Evolutionary conservation across 441 rosid species (phyloP), one percentile per base, ranked within the genome.

Genomic region (Manihot esculenta): DNA sequence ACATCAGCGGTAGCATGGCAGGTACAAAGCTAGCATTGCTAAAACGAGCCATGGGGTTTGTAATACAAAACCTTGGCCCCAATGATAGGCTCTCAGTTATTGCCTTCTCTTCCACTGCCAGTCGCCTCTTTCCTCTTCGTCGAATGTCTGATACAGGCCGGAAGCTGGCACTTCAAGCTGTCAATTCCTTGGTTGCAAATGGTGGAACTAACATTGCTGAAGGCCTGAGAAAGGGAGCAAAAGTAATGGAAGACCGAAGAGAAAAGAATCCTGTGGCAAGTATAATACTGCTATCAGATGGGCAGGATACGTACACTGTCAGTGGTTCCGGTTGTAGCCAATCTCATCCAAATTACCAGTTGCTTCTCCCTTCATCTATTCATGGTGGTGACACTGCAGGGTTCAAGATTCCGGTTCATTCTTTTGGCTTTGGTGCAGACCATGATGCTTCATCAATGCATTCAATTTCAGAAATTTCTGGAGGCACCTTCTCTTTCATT

Each of bases 191-290:
- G 84, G 84, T 96, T 44, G 96, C 99, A 18, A 89, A 80, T 73
- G 98, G 99, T 30, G 99, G 99, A 66, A 96, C 99, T 11, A 96
- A 96, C 74, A 96, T 96, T n/a, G 99, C 93, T 17, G 97, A 93
- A 80, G 98, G 97, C 63, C 88, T 96, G 24, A 85, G 86, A 67
- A 96, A 90, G 83, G 95, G 98, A 73, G 96, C 87, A 6, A 93
- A 89, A 78, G 89, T 90, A 38, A 88, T 93, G 89, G 91, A 85
- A 78, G 97, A 96, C 7, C 76, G 99, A 65, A 83, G 84, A 82
- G 86, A 87, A 59, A 84, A 86, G 73, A 96, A 93, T 76, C 86
- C 97, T 1, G 97, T 93, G 69, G 88, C 96, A 24, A 93, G 94
- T 61, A 83, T 96, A 64, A 96, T 96, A 71, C 84, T 96, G 69